Evolutionary conservation across 352 stramenopile genomes (phyloP), one percentile per base, ranked within the genome.

Genomic region (Phytophthora tentaculata): DNA sequence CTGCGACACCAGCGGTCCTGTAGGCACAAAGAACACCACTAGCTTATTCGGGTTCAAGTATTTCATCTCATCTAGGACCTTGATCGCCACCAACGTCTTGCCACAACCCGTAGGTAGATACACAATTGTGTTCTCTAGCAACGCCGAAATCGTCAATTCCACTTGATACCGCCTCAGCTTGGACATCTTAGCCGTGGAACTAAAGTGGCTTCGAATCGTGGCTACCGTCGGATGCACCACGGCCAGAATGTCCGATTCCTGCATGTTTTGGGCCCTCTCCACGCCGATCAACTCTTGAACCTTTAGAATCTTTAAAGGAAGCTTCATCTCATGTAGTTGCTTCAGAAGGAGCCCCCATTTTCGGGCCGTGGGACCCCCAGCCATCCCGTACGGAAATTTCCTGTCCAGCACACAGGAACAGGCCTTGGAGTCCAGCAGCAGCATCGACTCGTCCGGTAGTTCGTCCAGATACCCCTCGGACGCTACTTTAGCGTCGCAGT

Each of bases 81-180:
- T 91, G 20, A 93, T 88, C 0, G 84, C 84, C 37, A 92, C 76
- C 20, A 93, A 63, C 3, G 86, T 95, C 67, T 95, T 95, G 3
- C 86, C 84, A 39, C 81, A 86, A 74, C 86, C 86, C 22, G 84
- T 95, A 14, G 86, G 86, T 2, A 95, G 53, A 54, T 93, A 95
- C 37, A 91, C 77, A 48, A 95, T 88, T 3, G 84, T 91, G 68
- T 93, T 95, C 54, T 92, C 83, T 10, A 91, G 70, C 54, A 93
- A 62, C 8, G 84, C 81, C 26, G 80, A 91, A 2, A 95, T 32
- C 26, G 78, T 78, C 3, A 92, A 60, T 58, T 95, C 86, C 32
- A 89, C 66, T 64, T 95, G 86, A 39, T 95, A 95, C 12, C 67
- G 47, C 37, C 84, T 73, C 49, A 95, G 56, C 5, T 56, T 58